phyloP scores from a whole-genome alignment of 1,139 yeast genomes.

The Taphrina pruni region DNA sequence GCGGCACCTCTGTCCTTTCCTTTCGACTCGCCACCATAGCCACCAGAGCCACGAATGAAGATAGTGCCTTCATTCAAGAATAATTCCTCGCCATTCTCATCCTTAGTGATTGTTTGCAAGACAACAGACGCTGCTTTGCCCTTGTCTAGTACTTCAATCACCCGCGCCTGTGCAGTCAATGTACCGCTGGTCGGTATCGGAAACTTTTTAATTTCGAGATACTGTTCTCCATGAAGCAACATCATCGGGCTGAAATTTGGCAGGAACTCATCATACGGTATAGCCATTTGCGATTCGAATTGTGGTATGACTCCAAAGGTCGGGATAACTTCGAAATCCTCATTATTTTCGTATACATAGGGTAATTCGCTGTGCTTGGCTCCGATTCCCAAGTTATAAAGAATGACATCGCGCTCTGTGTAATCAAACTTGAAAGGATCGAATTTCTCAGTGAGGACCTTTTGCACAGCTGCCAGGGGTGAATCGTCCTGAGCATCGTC shows the following conservation, averaged over 20 bases:
- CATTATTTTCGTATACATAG: conserved; percentile 77
- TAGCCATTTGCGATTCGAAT: conserved; percentile 62
- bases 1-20: conserved; percentile 68
- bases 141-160: conserved; percentile 81
- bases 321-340: conserved; percentile 87
- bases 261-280: conserved; percentile 64
- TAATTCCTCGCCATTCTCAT: conserved; percentile 71
- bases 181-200: conserved; percentile 76
- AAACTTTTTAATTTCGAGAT: conserved; percentile 74
- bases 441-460: conserved; percentile 45
- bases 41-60: conserved; percentile 80
- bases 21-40: conserved; percentile 58
- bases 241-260: conserved; percentile 87
- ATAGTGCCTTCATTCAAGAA: conserved; percentile 85
- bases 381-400: conserved; percentile 90
- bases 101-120: conserved; percentile 74
- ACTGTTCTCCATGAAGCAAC: conserved; percentile 95
- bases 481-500: conserved; percentile 59
- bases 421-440: conserved; percentile 59
- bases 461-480: conserved; percentile 48
- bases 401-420: conserved; percentile 73
- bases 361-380: conserved; percentile 78
- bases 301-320: conserved; percentile 88
- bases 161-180: conserved; percentile 66
- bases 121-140: conserved; percentile 85